Base-by-base conservation (phyloP, 2,329 filamentous ascomycete species). In the Diaporthe vexans region DNA sequence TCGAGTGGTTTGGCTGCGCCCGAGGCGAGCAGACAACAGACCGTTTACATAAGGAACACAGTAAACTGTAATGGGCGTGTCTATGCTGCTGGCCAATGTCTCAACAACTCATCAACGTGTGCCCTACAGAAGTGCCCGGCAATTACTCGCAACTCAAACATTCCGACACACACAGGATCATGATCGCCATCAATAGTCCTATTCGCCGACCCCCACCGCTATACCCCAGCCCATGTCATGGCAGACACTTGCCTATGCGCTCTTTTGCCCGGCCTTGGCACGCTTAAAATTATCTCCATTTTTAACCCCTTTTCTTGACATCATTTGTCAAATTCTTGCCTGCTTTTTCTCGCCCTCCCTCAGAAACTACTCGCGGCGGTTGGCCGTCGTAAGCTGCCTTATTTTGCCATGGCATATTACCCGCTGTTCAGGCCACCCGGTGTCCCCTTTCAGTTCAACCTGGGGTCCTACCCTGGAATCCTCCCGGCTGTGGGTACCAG, bases 221-320 rank as follows among this genome's bases (percentile, higher is more conserved):
- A 35, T 58, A 63, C 57, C 46, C 46, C 46, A 59, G 56, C 54
- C 37, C 52, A 56, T 57, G 68, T 37, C 40, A 61, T 54, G 40
- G 43, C 52, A 58, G 26, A 54, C n/a, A 51, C 70, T 63, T 72
- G n/a, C n/a, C 54, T 59, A 59, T 72, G 57, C 46, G 57, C 57
- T 58, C 69, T 37, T 72, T 54, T 63, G 35, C 51, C n/a, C 35
- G 65, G 51, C 51, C 58, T 54, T 73, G 59, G 54, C 63, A 48
- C 61, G 57, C 59, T 35, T 51, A 52, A 68, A 21, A 74, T 74
- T 65, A 72, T 74, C 73, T 72, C 73, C 73, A 74, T 33, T 74
- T 74, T 74, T 67, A 40, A 48, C 73, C 73, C 73, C 73, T 74
- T 63, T 74, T 74, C 58, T 65, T 26, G 67, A 72, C 40, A 51